Conservation (phyloP, 1,139 yeast genomes). For the Yarrowia galli region DNA sequence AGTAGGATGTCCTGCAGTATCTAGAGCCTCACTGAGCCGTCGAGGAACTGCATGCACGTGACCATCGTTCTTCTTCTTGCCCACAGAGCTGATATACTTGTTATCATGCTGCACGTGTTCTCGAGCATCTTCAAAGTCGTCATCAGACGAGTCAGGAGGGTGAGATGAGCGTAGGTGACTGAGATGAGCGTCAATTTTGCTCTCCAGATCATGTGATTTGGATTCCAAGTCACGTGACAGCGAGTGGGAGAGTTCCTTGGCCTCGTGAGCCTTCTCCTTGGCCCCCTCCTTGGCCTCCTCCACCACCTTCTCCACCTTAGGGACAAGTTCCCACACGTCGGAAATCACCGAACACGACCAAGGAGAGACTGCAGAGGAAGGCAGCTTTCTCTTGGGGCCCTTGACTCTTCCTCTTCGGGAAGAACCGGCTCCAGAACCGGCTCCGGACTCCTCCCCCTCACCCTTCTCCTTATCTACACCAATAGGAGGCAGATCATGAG, state of each 20-base stretch:
- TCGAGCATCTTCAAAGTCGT: constrained; percentile 17
- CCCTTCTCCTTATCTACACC: constrained; percentile 21
- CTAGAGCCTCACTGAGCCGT: neutral
- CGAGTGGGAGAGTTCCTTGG: neutral
- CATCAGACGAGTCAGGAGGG: constrained; percentile 8
- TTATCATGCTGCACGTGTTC: constrained; percentile 9
- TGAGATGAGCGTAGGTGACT: neutral
- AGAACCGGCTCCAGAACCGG: neutral
- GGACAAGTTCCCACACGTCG: constrained; percentile 26
- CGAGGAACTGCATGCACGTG: neutral
- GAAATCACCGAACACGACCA: constrained; percentile 14
- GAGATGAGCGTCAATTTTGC: neutral
- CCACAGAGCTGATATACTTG: neutral
- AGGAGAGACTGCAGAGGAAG: constrained; percentile 26
- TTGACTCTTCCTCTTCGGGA: constrained; percentile 38
- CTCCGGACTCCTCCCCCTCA: neutral
- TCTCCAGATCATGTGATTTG: constrained; percentile 4
- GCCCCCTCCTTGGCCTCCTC: neutral
- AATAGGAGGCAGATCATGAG: constrained; percentile 11
- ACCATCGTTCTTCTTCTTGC: neutral
- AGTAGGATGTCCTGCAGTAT: neutral
- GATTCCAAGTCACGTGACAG: neutral
- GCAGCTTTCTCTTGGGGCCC: constrained; percentile 35
- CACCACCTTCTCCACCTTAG: neutral
- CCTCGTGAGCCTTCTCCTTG: neutral